Evolutionary conservation across 129 eudicot genomes (phyloP).

Genomic region (Lonicera japonica): DNA sequence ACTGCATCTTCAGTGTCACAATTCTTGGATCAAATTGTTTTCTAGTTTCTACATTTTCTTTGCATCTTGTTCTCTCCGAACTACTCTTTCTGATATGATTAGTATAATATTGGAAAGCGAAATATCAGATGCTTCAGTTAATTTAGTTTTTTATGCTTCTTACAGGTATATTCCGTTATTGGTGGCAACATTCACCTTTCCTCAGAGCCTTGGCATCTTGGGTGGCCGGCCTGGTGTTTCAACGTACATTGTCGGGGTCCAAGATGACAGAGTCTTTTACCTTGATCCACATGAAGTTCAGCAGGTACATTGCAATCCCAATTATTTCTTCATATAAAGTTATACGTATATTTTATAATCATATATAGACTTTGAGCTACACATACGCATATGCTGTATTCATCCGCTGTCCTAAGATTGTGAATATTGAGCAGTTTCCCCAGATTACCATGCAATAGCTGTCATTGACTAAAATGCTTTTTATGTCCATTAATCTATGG

Average conservation of each 20-base stretch:
- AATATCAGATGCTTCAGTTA: not conserved
- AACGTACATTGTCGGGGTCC: constrained; percentile 84
- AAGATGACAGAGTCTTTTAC: constrained; percentile 84
- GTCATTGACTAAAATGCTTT: no score
- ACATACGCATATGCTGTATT: not conserved
- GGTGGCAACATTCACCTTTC: constrained; percentile 72
- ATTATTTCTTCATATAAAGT: not conserved
- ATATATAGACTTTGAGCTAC: not conserved
- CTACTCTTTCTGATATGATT: not conserved
- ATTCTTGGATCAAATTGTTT: no score
- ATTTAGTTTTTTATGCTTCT: constrained; percentile 1
- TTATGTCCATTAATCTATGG: no score
- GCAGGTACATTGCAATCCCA: constrained; percentile 37
- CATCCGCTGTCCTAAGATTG: no score
- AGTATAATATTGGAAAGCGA: not conserved
- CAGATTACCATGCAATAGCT: no score
- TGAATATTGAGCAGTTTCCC: not conserved
- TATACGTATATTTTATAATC: no score
- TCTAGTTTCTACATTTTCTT: no score
- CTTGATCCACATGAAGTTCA: constrained; percentile 97
- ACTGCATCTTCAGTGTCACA: no score
- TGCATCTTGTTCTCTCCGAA: not conserved
- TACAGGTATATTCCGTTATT: constrained; percentile 80
- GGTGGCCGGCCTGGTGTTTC: constrained; percentile 98
- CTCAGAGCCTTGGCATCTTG: constrained; percentile 94